Evolutionary conservation across 805 yeast genomes (phyloP), one percentile per base, ranked within the genome.

Genomic region (Yamadazyma laniorum): DNA sequence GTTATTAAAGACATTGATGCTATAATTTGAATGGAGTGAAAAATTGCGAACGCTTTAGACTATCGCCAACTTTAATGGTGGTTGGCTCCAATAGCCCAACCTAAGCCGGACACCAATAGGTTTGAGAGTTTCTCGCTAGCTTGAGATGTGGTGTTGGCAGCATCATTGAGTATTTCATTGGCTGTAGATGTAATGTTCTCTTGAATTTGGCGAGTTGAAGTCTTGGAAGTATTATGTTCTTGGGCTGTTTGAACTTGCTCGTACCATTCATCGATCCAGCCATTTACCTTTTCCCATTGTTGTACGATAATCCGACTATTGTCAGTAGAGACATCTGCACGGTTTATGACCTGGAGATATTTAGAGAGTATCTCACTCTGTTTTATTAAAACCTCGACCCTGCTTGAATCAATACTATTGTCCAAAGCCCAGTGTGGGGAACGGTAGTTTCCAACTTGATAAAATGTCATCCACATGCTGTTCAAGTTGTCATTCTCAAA

Each of bases 391-490:
- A 56, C 45, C 0, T 53, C 53, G 12, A 55, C 31, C 19, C 42
- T 43, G 4, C 48, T 48, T 3, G 47, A 39, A 11, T 37, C 40
- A 3, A 43, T 25, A 8, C 51, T 57, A 2, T 51, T 56, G 6
- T 22, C 33, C 4, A 43, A 53, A 32, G 48, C 50, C 52, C 65
- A 59, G 7, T 50, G 51, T 1, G 65, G 58, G 5, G 61, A 53
- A 9, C 59, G 54, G 39, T 48, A 65, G 57, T 84, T 82, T 3
- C 85, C 85, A 3, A 83, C 80, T 49, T 86, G 95, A 50, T 80
- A 82, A 44, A 83, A 77, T 1, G 85, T 77, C 18, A 80, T 68
- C 95, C 96, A 88, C 33, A 67, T 60, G 13, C 62, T 62, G 26
- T 56, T 53, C 28, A 65, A 37, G 18, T 39, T 35, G 8, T 32